Evolutionary conservation across 768 basidiomycete species (phyloP).

Genomic region (Rhodotorula graminis): DNA sequence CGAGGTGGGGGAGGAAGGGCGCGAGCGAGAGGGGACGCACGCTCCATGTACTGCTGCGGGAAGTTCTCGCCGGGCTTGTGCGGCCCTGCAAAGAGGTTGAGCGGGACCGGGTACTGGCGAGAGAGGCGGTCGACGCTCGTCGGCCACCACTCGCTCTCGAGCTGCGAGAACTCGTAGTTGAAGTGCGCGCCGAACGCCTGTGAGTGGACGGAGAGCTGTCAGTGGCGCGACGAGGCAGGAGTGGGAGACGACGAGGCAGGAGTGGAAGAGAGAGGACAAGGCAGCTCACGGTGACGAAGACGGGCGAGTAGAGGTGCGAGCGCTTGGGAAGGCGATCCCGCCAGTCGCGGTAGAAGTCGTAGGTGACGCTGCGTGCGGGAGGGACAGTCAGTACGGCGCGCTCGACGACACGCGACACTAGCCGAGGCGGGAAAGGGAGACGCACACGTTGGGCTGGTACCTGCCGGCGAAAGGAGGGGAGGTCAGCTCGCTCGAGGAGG

Average conservation of each 20-base stretch:
- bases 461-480: not conserved
- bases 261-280: not conserved
- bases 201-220: not conserved
- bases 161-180: not conserved
- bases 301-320: not conserved
- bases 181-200: not conserved
- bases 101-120: not conserved
- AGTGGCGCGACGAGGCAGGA: too few species aligned
- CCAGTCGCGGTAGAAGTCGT: not conserved
- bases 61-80: not conserved
- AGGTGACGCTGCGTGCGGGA: not conserved
- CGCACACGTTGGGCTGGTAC: not conserved
- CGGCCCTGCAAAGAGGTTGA: constrained; percentile 1
- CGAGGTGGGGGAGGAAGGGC: too few species aligned
- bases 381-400: too few species aligned
- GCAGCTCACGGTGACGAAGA: not conserved
- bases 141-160: not conserved
- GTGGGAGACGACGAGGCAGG: too few species aligned
- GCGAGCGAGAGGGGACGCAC: too few species aligned
- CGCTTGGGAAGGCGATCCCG: not conserved
- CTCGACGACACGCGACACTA: too few species aligned
- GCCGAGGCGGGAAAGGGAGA: too few species aligned
- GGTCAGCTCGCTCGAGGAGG: too few species aligned
- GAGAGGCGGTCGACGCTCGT: not conserved
- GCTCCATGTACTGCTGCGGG: not conserved